phyloP scores from a whole-genome alignment of 2,329 filamentous ascomycete genomes.

The Penicillium freii region DNA sequence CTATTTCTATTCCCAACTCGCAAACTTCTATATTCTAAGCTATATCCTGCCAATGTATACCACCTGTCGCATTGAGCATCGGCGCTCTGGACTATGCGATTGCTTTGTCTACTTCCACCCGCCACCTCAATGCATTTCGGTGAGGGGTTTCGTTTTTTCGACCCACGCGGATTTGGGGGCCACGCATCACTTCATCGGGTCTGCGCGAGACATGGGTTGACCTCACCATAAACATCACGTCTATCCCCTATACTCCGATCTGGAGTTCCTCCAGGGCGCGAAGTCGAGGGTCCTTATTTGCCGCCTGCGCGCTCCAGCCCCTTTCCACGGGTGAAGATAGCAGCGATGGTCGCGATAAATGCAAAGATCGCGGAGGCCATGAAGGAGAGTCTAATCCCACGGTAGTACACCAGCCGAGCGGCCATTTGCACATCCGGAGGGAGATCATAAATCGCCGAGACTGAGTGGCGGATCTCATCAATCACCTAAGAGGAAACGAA shows the following conservation, averaged over 20 bases:
- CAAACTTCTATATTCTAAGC: not conserved
- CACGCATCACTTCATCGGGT: not conserved
- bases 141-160: not conserved
- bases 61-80: not conserved
- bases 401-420: conserved; percentile 60
- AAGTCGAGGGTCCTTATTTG: conserved; percentile 2
- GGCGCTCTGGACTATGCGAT: not conserved
- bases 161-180: no score
- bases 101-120: not conserved
- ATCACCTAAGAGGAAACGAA: conserved; percentile 50
- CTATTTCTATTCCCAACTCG: not conserved
- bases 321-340: conserved; percentile 47
- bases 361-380: conserved; percentile 55
- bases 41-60: not conserved
- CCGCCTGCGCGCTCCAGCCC: conserved; percentile 24
- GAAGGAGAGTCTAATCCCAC: conserved; percentile 58
- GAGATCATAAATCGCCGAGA: conserved; percentile 54
- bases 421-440: conserved; percentile 57
- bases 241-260: not conserved
- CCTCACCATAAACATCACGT: not conserved
- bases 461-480: conserved; percentile 61
- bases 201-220: not conserved
- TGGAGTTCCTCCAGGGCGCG: no score
- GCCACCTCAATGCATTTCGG: not conserved
- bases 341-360: conserved; percentile 49